Evolutionary conservation across 345 rosid species (phyloP).

Genomic region (Brassica cretica): DNA sequence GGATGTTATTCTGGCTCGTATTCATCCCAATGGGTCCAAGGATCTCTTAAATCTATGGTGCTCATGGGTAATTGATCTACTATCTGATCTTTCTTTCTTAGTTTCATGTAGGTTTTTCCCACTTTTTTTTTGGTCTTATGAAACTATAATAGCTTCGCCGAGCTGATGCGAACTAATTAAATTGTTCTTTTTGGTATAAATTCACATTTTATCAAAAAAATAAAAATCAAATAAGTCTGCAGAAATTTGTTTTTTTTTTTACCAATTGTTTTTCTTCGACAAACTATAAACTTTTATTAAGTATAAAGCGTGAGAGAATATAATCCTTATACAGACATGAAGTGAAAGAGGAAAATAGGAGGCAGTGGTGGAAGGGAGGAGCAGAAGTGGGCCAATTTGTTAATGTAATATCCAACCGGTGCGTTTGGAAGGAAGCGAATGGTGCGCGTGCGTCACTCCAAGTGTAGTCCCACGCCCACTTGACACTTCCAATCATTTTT

Average conservation of each 20-base stretch:
- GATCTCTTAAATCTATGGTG: not conserved
- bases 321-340: not conserved
- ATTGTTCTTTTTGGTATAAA: not conserved
- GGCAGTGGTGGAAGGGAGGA: constrained; percentile 2
- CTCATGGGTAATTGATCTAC: not conserved
- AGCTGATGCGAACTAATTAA: too few relatives aligned
- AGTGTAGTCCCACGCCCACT: constrained; percentile 25
- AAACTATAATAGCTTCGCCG: not conserved
- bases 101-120: not conserved
- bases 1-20: not conserved
- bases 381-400: constrained; percentile 43
- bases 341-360: not conserved
- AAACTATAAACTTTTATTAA: not conserved
- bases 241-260: not conserved
- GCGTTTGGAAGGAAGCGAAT: constrained; percentile 36
- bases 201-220: not conserved
- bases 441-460: constrained; percentile 41
- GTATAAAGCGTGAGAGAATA: not conserved
- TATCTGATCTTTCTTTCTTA: too few relatives aligned
- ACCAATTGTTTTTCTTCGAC: not conserved
- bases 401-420: constrained; percentile 37
- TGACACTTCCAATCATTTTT: constrained; percentile 21
- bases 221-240: not conserved
- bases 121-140: not conserved
- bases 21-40: not conserved